A percentile compares a stretch with the other conserved stretches of the same genome.
These are phyloP conservation scores for Penstemon barbatus DNA, from an alignment of 257 asterid species.

Conservation along the genomic window DNA sequence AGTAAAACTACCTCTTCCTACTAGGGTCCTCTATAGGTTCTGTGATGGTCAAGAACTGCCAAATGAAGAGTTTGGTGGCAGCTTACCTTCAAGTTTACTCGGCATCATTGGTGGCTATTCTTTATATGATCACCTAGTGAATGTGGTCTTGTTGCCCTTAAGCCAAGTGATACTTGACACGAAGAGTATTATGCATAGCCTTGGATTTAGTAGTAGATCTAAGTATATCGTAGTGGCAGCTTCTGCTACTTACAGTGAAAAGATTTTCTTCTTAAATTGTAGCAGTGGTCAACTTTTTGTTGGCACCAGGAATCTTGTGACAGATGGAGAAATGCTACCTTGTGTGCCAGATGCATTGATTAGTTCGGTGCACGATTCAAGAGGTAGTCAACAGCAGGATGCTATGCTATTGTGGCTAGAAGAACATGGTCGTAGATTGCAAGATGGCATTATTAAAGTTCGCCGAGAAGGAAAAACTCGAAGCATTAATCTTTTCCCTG, in stretches of 20 bases:
- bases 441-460: constrained; percentile 60
- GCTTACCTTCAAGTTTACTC: constrained; percentile 46
- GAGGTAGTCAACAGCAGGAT: constrained; percentile 59
- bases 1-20: constrained; percentile 79
- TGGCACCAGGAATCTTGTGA: constrained; percentile 68
- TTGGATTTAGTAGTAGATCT: constrained; percentile 44
- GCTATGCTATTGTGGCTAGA: constrained; percentile 88
- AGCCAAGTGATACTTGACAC: constrained; percentile 52
- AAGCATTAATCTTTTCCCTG: constrained; percentile 76
- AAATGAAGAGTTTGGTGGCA: constrained; percentile 35
- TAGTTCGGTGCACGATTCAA: constrained; percentile 46
- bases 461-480: constrained; percentile 50
- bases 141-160: constrained; percentile 77
- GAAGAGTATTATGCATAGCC: constrained; percentile 31
- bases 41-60: constrained; percentile 80
- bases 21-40: constrained; percentile 77
- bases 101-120: constrained; percentile 95
- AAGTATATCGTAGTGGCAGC: constrained; percentile 67
- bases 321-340: constrained; percentile 78
- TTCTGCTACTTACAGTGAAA: constrained; percentile 55
- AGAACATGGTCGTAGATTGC: constrained; percentile 76
- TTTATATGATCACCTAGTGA: constrained; percentile 63
- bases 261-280: constrained; percentile 73
- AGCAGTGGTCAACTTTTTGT: constrained; percentile 76
- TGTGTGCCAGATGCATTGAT: constrained; percentile 75